These are phyloP conservation scores for Lentinus brumalis DNA, from an alignment of 768 basidiomycete species.

Conservation along the genomic window DNA sequence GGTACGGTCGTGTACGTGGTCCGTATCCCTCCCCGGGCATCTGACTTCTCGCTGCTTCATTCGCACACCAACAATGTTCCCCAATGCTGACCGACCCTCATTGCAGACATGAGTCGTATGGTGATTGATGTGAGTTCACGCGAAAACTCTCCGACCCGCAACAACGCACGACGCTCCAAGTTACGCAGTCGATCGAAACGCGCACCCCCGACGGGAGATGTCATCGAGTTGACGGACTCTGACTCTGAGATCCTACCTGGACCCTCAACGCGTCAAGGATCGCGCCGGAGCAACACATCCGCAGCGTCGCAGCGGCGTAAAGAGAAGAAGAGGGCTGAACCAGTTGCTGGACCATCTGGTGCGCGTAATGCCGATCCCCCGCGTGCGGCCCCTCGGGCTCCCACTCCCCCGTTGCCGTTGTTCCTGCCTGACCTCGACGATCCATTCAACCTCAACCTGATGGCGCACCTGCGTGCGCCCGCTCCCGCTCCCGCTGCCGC, in stretches of 20 bases:
- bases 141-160: not conserved
- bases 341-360: slow-evolving; percentile 14
- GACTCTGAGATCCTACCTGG: slow-evolving; percentile 35
- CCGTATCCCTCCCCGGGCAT: too few species aligned
- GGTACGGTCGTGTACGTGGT: too few species aligned
- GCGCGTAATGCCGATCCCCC: not conserved
- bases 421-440: slow-evolving; percentile 7
- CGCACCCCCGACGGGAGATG: slow-evolving; percentile 22
- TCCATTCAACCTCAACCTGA: not conserved
- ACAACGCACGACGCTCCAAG: not conserved
- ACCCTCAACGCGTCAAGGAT: slow-evolving; percentile 1
- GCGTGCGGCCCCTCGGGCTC: not conserved
- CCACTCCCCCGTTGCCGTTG: not conserved
- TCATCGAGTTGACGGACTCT: slow-evolving; percentile 58
- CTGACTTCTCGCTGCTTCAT: not conserved
- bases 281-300: not conserved
- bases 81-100: not conserved
- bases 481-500: not conserved
- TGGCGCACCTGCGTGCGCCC: not conserved
- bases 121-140: slow-evolving; percentile 11
- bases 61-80: not conserved
- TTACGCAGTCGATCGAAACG: slow-evolving; percentile 1
- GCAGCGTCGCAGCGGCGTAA: not conserved
- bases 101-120: slow-evolving; percentile 3
- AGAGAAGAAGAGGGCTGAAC: slow-evolving; percentile 4